These are phyloP conservation scores for Ajuga chamaepitys DNA, from an alignment of 257 asterid species.

Conservation along the genomic window DNA sequence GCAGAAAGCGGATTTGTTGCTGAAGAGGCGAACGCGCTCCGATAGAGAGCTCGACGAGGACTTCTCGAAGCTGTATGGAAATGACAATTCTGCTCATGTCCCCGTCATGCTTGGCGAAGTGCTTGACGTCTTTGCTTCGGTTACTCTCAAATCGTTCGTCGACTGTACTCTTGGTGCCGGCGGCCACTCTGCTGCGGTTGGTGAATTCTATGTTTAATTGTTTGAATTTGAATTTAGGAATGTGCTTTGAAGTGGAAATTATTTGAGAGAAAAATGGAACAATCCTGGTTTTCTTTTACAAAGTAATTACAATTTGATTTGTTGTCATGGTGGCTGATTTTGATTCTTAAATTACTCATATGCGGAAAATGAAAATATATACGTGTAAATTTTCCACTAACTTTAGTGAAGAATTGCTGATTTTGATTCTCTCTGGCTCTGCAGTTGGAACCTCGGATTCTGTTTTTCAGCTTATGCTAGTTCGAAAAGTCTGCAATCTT, in stretches of 20 bases:
- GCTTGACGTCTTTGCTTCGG: constrained; percentile 61
- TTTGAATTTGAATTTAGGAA: background rate
- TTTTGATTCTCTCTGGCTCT: no score
- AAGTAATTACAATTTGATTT: no score
- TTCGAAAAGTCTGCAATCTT: no score
- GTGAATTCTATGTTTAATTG: constrained; percentile 5
- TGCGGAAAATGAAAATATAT: no score
- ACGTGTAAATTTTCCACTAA: no score
- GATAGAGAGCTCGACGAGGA: constrained; percentile 69
- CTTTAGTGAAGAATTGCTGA: no score
- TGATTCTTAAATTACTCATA: no score
- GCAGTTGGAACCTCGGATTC: no score
- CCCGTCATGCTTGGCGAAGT: constrained; percentile 92
- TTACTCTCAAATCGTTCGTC: constrained; percentile 61
- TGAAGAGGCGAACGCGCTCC: constrained; percentile 86
- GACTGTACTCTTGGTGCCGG: constrained; percentile 98
- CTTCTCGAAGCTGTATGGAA: constrained; percentile 45
- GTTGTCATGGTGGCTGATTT: no score
- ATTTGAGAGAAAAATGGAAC: background rate
- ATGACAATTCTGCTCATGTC: constrained; percentile 55
- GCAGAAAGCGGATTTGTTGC: constrained; percentile 31
- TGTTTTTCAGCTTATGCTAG: no score
- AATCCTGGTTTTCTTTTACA: background rate
- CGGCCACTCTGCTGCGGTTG: constrained; percentile 81
- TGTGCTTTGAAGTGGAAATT: background rate